Evolutionary conservation across 441 rosid species (phyloP).

Genomic region (Adansonia madagascariensis): DNA sequence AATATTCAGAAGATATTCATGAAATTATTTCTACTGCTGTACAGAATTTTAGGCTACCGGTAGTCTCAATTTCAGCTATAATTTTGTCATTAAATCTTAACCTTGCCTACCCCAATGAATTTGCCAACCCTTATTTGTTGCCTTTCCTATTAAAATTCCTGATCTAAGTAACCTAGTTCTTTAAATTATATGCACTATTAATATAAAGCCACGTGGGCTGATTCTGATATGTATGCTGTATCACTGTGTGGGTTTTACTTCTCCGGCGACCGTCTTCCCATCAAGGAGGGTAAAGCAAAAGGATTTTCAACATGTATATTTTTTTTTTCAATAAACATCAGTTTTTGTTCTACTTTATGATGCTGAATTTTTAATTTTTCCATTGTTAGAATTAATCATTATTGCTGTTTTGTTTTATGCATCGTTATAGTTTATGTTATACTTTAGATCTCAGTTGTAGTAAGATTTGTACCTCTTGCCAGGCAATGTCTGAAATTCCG

Average conservation of each 20-base stretch:
- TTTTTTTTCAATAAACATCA: not conserved
- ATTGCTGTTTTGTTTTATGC: not conserved
- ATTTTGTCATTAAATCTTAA: not conserved
- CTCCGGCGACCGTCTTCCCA: not conserved
- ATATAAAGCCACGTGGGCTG: slow-evolving; percentile 9
- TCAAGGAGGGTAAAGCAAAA: not conserved
- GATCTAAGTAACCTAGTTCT: not conserved
- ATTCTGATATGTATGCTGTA: not conserved
- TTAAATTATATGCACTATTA: not conserved
- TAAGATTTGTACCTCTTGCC: slow-evolving; percentile 29
- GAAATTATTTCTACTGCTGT: not conserved
- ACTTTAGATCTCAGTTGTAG: slow-evolving; percentile 5
- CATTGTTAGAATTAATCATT: not conserved
- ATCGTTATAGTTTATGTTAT: not conserved
- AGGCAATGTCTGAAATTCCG: slow-evolving; percentile 77
- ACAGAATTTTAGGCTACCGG: not conserved
- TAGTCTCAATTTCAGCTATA: not conserved
- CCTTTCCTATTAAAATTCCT: not conserved
- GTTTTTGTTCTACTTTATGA: not conserved
- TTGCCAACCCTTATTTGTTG: not conserved
- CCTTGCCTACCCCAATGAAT: not conserved
- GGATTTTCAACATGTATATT: not conserved
- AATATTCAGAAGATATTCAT: not conserved
- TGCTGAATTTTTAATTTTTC: not conserved
- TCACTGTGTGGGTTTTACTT: not conserved